Conservation (phyloP, 208 protist species). For the Acanthamoeba polyphaga region DNA sequence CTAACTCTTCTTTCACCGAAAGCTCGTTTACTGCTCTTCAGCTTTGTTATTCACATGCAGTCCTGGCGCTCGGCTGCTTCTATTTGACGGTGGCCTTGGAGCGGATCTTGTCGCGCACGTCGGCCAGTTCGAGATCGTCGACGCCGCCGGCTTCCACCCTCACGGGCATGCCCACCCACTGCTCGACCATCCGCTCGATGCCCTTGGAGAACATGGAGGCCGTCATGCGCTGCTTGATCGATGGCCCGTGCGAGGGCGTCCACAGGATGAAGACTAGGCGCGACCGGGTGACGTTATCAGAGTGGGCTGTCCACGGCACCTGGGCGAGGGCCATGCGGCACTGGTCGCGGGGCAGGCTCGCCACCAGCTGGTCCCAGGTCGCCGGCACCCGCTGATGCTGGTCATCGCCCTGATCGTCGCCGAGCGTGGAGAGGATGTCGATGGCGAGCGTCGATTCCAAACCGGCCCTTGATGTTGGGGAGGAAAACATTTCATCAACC, state of each 20-base stretch:
- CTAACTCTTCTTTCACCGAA: too few species aligned
- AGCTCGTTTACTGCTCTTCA: too few species aligned
- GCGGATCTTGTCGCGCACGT: slow-evolving; percentile 28
- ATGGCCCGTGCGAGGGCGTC: neutral
- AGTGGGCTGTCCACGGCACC: neutral
- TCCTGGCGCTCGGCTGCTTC: neutral
- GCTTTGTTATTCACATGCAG: too few species aligned
- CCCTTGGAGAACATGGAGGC: slow-evolving; percentile 14
- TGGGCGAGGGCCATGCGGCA: slow-evolving; percentile 21
- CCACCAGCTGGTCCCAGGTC: neutral
- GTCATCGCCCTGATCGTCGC: neutral
- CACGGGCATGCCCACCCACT: neutral
- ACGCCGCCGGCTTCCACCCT: neutral
- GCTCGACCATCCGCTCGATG: neutral
- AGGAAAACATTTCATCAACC: too few species aligned
- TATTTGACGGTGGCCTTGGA: slow-evolving; percentile 67
- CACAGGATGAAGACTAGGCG: slow-evolving; percentile 26
- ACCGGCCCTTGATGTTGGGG: too few species aligned
- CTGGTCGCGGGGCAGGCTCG: neutral
- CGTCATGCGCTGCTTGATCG: slow-evolving; percentile 6
- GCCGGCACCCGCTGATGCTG: too few species aligned
- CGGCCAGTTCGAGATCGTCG: neutral
- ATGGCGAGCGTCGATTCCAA: neutral
- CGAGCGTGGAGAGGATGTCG: neutral
- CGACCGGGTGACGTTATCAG: neutral